Base-by-base conservation (phyloP, 192 early-diverging fungal genomes). In the Chytriomyces sp. region DNA sequence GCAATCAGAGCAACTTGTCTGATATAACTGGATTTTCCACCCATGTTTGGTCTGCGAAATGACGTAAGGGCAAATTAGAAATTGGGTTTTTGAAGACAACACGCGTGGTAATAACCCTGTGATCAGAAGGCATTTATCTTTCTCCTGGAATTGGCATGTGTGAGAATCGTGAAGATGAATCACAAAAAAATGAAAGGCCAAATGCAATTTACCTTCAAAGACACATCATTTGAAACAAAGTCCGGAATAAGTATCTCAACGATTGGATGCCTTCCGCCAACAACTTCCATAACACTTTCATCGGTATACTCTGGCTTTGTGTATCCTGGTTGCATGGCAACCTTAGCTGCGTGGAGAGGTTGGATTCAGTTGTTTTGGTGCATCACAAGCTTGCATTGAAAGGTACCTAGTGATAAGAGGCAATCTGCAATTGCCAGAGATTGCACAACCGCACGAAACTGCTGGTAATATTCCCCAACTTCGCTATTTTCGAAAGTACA, bases 191-290 rank as follows among this genome's bases (percentile, higher is more conserved):
- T 35, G 35, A 35, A 35, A 35, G 35, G 35, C 35, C 35, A 2
- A 35, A 35, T 35, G 35, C 3, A 46, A 63, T 48, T 11, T 28
- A 77, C 77, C 16, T 49, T 73, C 9, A 85, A 60, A 83, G 85
- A 8, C 11, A 93, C 79, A 66, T 91, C 86, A 79, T 94, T 94
- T 0, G 89, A 74, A 5, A 93, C 90, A 79, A 86, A 94, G 48
- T 64, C 66, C 7, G 73, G 70, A n/a, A 86, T 60, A 1, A 91
- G 73, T 6, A 80, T 77, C 68, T 92, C 89, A 5, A 92, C 87
- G 77, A 94, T 91, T 0, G 92, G 92, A 79, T 94, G 90, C 8
- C 91, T 82, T 3, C 86, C 91, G 43, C 88, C 86, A 44, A 72
- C 66, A 16, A 92, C 88, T 50, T 88, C 69, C 5, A 94, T 77